A percentile compares a stretch with the other conserved stretches of the same genome.
Conservation (phyloP, 2,329 filamentous ascomycete genomes). For the Tolypocladium pustulatum region DNA sequence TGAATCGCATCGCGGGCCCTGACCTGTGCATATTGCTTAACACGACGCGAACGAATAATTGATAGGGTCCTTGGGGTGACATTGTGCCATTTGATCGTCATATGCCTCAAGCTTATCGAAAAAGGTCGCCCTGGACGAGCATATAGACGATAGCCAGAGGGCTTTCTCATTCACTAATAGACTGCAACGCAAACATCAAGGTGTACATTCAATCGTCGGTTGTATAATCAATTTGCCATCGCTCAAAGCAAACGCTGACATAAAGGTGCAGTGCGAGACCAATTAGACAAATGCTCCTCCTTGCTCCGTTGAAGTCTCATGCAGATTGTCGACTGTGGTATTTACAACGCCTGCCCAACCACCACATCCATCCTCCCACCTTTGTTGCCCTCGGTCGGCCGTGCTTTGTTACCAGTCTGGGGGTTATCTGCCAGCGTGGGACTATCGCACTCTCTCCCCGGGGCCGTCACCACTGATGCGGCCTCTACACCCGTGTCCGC, state of each 20-base stretch:
- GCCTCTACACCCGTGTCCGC: not conserved
- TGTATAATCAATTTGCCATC: not conserved
- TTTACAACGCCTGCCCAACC: not conserved
- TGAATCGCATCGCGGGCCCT: slow-evolving; percentile 28
- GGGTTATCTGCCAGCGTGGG: slow-evolving; percentile 4
- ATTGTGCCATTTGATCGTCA: not conserved
- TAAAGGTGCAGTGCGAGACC: not conserved
- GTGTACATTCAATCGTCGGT: not conserved
- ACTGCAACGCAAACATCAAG: not conserved
- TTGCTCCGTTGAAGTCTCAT: not conserved
- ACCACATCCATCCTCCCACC: not conserved
- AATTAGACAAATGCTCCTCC: not conserved
- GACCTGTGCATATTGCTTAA: slow-evolving; percentile 30
- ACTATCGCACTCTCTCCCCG: slow-evolving; percentile 15
- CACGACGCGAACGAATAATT: slow-evolving; percentile 24
- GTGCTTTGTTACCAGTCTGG: not conserved
- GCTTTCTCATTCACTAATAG: not conserved
- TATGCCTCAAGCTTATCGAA: not conserved
- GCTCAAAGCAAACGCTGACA: not conserved
- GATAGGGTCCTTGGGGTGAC: no score
- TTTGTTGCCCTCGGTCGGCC: not conserved
- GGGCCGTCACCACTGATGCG: not conserved
- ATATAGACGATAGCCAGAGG: not conserved
- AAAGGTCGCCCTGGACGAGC: not conserved
- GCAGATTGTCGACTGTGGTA: not conserved